A percentile compares a stretch with the other conserved stretches of the same genome.
Conservation (phyloP, 805 yeast genomes). For the Ogataea pilisensis region DNA sequence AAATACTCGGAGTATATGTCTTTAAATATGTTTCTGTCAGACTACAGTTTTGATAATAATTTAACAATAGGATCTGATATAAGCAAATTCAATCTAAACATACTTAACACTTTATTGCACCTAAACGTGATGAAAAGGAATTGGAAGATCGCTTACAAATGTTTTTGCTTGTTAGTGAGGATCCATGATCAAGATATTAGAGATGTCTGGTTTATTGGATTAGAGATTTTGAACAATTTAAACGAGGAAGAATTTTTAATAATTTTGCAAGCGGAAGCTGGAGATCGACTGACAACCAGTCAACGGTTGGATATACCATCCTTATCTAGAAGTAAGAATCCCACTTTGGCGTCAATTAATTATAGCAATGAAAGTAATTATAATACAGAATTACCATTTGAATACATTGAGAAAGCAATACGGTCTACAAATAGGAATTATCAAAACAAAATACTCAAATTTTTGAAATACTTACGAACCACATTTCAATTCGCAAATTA, state of each 20-base stretch:
- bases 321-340: conserved; percentile 1
- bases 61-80: background rate
- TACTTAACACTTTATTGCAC: conserved; percentile 45
- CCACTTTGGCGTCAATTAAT: background rate
- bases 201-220: conserved; percentile 60
- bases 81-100: conserved; percentile 8
- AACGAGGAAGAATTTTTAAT: conserved; percentile 22
- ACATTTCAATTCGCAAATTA: conserved; percentile 8
- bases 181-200: conserved; percentile 48
- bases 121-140: conserved; percentile 41
- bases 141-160: conserved; percentile 54
- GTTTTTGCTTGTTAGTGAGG: conserved; percentile 47
- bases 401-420: conserved; percentile 3
- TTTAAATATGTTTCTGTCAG: background rate
- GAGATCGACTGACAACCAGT: no score
- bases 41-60: background rate
- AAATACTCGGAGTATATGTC: conserved; percentile 6
- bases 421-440: background rate
- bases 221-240: conserved; percentile 42
- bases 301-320: background rate
- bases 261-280: background rate
- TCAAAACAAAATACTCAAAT: conserved; percentile 13
- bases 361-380: background rate
- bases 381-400: conserved; percentile 3
- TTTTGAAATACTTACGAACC: conserved; percentile 16